phyloP scores from a whole-genome alignment of 768 basidiomycete species.

The Leccinum incarnatum region DNA sequence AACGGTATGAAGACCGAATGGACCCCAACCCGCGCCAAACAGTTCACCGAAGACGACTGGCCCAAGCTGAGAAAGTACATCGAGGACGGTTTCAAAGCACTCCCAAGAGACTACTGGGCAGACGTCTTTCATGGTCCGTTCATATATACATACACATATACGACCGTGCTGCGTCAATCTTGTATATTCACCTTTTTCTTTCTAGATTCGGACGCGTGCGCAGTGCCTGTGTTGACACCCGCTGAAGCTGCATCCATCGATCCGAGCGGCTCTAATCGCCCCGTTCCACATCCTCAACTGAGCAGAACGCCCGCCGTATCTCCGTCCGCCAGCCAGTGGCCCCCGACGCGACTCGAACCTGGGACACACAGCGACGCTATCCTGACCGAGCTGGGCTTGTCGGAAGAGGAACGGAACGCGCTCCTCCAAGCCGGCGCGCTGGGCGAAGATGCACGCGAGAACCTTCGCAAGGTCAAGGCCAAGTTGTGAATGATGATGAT shows the following conservation, averaged over 20 bases:
- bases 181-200: not conserved
- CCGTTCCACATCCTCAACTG: conserved; percentile 53
- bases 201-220: conserved; percentile 70
- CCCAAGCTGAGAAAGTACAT: conserved; percentile 54
- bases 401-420: conserved; percentile 35
- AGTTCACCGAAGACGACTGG: conserved; percentile 53
- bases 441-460: conserved; percentile 31
- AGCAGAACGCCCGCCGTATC: conserved; percentile 19
- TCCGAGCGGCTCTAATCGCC: conserved; percentile 37
- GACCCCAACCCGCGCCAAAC: conserved; percentile 49
- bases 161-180: not conserved
- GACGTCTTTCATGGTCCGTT: conserved; percentile 57
- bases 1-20: conserved; percentile 45
- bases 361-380: conserved; percentile 56
- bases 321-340: conserved; percentile 2
- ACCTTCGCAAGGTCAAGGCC: conserved; percentile 10
- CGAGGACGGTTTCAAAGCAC: conserved; percentile 57
- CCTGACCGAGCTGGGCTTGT: conserved; percentile 50
- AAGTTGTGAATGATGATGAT: conserved; percentile 21
- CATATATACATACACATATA: not conserved
- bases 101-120: conserved; percentile 68
- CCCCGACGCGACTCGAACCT: conserved; percentile 34
- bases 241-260: conserved; percentile 53
- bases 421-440: conserved; percentile 50
- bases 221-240: conserved; percentile 63